Base-by-base conservation (phyloP, 83 land plant genomes). In the Thuja plicata region DNA sequence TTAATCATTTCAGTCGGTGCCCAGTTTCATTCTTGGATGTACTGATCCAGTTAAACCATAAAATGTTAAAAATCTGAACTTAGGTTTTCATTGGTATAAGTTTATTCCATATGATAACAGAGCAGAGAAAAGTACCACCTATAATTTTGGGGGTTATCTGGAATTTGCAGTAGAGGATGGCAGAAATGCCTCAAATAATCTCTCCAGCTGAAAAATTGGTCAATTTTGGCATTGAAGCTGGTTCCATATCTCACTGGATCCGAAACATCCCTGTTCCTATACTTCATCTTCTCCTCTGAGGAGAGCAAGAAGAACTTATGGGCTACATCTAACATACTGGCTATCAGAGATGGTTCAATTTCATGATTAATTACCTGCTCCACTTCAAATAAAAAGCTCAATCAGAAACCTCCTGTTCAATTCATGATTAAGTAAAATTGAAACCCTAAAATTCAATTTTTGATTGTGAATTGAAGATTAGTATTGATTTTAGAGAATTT, bases 121-220 rank as follows among this genome's bases (percentile, higher is more conserved):
- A 66, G 73, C 8, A 66, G 2, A 66, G 19, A 41, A 16, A 62
- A 41, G 16, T 15, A 6, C 13, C 80, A 91, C 91, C 89, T 90
- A 71, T 90, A 91, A 32, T 84, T 12, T 32, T 52, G 40, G 71
- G 94, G 94, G 1, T 50, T 87, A 13, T 54, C 21, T n/a, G 92
- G 94, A 90, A 90, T 91, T 24, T 85, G 78, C 0, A 80, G 54
- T 48, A 90, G 55, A 10, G 91, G 93, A 89, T 90, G 30, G 34
- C 90, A 87, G 79, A 89, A 91, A 37, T 91, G 91, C 79, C 90
- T 93, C 41, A 93, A 87, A 52, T 89, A 88, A 6, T 87, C 50
- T 80, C 90, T 84, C 85, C 91, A 89, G 30, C 30, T 78, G 32
- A 86, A 70, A 88, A 89, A 41, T 27, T 88, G 83, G 62, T 87